Evolutionary conservation across 441 rosid genomes (phyloP), one percentile per base, ranked within the genome.

Genomic region (Cnidoscolus chayamansa): DNA sequence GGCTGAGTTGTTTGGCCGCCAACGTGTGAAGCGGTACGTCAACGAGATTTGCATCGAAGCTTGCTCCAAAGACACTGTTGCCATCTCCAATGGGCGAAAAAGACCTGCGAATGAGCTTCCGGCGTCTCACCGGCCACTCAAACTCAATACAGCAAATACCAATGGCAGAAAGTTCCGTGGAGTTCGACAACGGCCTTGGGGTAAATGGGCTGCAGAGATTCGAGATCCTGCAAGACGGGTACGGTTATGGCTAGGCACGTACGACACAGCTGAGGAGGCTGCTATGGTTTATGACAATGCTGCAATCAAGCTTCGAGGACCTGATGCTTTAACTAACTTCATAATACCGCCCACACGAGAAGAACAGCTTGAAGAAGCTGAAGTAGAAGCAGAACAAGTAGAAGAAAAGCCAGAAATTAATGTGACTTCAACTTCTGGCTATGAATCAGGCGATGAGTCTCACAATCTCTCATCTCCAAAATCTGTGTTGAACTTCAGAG

Each of bases 121-220:
- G 7, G 47, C 66, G 0, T 19, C 58, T 0, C 72, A 64, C 35
- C 77, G 72, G 45, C 84, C 86, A 35, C 68, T 67, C 13, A 80
- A 69, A 77, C 35, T 62, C 1, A 12, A 7, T 10, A 15, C 53
- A 2, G 40, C 68, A 0, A 11, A 16, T 8, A 68, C 40, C 0
- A 45, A 45, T 31, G 83, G 74, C 17, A 88, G 77, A 76, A 94
- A 94, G 89, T 94, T 83, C 65, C 85, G 99, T 0, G 99, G 99
- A 1, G 99, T 94, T 4, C 71, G 99, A 49, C 94, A 87, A 82
- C 84, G 99, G 76, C 99, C 99, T 0, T 94, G 98, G 98, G 98
- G 98, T 0, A 92, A 92, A 78, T 94, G 97, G 96, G 98, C 98
- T 3, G 98, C 99, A 1, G 99, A 94, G 92, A 94, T 94, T 81